A percentile compares a stretch with the other conserved stretches of the same genome.
phyloP scores from a whole-genome alignment of 2,329 filamentous ascomycete genomes.

The Colletotrichum nymphaeae region DNA sequence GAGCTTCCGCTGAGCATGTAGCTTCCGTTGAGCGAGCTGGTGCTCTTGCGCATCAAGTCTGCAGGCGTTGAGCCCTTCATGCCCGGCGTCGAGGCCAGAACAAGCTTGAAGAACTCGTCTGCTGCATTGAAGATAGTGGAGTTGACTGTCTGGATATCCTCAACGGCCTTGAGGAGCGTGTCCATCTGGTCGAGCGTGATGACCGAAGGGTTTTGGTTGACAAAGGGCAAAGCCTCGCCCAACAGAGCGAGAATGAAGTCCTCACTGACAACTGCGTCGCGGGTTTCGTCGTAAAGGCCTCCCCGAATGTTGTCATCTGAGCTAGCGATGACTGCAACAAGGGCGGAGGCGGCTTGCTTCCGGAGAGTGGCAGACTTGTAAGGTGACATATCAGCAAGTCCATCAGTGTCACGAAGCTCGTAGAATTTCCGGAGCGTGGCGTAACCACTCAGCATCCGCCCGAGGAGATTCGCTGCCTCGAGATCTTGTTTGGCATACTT shows the following conservation, averaged over 20 bases:
- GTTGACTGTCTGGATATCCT: constrained; percentile 82
- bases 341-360: constrained; percentile 76
- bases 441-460: constrained; percentile 90
- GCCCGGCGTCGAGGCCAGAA: constrained; percentile 76
- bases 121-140: constrained; percentile 78
- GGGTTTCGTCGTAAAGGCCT: constrained; percentile 84
- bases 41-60: constrained; percentile 70
- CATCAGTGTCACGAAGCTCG: constrained; percentile 77
- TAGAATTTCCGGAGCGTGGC: constrained; percentile 92
- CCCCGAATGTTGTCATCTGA: constrained; percentile 92
- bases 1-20: constrained; percentile 81
- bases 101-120: constrained; percentile 82
- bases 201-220: constrained; percentile 66
- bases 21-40: constrained; percentile 62
- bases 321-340: constrained; percentile 86
- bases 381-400: constrained; percentile 42
- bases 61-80: constrained; percentile 71
- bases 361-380: constrained; percentile 68
- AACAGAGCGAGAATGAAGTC: constrained; percentile 87
- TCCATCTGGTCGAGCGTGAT: constrained; percentile 80
- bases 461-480: constrained; percentile 85
- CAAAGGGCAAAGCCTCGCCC: constrained; percentile 84
- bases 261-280: constrained; percentile 86
- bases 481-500: constrained; percentile 79
- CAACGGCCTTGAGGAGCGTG: constrained; percentile 78